Evolutionary conservation across 495 filamentous ascomycete genomes (phyloP).

Genomic region (Glutinoglossum americanum): DNA sequence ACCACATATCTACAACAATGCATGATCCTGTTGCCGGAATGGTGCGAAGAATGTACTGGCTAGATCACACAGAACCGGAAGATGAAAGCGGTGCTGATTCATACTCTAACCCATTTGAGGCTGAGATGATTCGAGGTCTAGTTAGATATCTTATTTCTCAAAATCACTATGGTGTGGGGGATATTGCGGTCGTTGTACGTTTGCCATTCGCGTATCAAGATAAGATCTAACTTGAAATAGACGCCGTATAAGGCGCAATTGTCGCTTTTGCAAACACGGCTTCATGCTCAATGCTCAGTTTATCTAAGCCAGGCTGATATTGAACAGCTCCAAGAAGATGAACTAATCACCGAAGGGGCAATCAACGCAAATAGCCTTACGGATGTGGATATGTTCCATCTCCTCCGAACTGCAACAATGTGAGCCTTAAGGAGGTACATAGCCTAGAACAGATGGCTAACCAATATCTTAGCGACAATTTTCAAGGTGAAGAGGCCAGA

Average conservation of each 20-base stretch:
- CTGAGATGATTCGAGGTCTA: constrained; percentile 39
- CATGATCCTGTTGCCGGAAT: constrained; percentile 47
- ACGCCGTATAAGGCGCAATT: too few species aligned
- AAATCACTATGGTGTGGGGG: constrained; percentile 33
- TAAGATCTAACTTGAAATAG: too few species aligned
- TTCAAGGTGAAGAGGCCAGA: constrained; percentile 56
- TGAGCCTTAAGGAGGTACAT: too few species aligned
- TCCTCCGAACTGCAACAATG: background rate
- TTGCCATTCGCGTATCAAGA: too few species aligned
- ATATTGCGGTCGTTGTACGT: too few species aligned
- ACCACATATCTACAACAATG: background rate
- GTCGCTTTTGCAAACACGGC: too few species aligned
- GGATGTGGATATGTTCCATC: too few species aligned
- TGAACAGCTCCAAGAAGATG: too few species aligned
- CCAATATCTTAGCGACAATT: background rate
- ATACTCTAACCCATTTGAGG: constrained; percentile 42
- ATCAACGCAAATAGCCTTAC: too few species aligned
- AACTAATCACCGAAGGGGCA: too few species aligned
- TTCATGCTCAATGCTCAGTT: too few species aligned
- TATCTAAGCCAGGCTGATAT: too few species aligned
- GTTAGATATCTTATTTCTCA: constrained; percentile 52
- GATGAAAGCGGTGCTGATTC: constrained; percentile 18
- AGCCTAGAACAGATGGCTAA: background rate
- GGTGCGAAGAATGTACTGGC: constrained; percentile 46
- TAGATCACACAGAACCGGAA: constrained; percentile 42